Percentiles rank a stretch among this genome's conserved stretches.
Conservation (phyloP, 106 monocot genomes). For the Agapanthus africanus region DNA sequence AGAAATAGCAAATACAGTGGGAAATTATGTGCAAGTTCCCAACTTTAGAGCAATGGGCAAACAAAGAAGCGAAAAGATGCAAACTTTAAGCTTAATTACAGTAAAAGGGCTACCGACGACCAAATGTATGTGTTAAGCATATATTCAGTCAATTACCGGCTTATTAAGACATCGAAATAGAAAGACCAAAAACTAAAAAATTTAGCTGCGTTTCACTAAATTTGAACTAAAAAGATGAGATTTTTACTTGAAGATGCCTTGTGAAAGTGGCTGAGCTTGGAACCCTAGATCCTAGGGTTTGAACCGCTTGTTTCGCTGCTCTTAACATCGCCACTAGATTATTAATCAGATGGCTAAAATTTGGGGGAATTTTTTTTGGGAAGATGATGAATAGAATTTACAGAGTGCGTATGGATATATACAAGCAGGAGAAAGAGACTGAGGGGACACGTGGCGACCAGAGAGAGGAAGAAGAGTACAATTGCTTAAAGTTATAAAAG, state of each 20-base stretch:
- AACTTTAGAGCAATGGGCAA: background rate
- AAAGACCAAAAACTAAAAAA: background rate
- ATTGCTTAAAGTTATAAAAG: too few species aligned
- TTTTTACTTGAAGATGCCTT: conserved; percentile 33
- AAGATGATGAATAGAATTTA: too few species aligned
- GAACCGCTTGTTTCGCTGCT: conserved; percentile 22
- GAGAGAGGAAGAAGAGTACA: too few species aligned
- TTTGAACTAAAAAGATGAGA: background rate
- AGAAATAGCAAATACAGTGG: background rate
- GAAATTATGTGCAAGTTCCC: background rate
- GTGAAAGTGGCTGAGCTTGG: conserved; percentile 5
- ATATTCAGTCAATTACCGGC: too few species aligned
- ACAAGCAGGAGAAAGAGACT: too few species aligned
- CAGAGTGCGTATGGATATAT: too few species aligned
- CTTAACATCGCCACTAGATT: conserved; percentile 32
- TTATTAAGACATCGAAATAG: background rate
- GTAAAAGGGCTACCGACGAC: background rate
- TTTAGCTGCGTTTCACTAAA: background rate
- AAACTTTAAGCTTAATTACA: background rate
- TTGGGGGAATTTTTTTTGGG: too few species aligned
- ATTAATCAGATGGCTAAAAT: too few species aligned
- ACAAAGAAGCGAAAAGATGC: background rate
- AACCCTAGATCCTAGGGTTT: conserved; percentile 13
- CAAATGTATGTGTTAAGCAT: too few species aligned
- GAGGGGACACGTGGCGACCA: too few species aligned